Conservation (phyloP, 2,329 filamentous ascomycete genomes). For the Aspergillus fijiensis region DNA sequence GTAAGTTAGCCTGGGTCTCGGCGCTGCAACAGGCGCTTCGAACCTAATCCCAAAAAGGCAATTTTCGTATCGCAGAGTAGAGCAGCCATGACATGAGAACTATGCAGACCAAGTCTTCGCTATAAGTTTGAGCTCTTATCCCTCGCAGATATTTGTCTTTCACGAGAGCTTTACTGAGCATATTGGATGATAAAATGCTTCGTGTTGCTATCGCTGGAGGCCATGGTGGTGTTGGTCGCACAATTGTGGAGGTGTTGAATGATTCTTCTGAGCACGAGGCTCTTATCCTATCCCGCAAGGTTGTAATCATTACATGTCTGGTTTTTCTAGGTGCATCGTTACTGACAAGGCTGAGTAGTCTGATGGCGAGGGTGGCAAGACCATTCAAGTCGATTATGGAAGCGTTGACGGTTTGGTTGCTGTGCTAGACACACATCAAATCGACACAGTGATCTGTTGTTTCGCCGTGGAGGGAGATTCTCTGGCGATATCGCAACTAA, state of each 20-base stretch:
- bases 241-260: slow-evolving; percentile 8
- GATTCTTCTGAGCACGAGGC: background rate
- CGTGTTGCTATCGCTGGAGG: slow-evolving; percentile 14
- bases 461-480: slow-evolving; percentile 12
- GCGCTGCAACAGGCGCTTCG: too few species aligned
- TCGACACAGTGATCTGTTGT: slow-evolving; percentile 25
- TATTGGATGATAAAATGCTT: slow-evolving; percentile 4
- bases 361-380: background rate
- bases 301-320: background rate
- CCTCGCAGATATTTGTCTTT: background rate
- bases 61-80: background rate
- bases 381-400: slow-evolving; percentile 26
- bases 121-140: background rate
- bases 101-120: background rate
- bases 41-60: too few species aligned
- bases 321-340: too few species aligned
- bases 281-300: slow-evolving; percentile 8
- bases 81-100: background rate
- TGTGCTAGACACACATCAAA: slow-evolving; percentile 21
- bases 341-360: background rate
- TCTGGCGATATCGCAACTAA: slow-evolving; percentile 10
- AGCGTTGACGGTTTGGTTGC: slow-evolving; percentile 22
- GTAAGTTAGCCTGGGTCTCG: too few species aligned
- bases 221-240: slow-evolving; percentile 9
- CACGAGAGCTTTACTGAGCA: background rate